Evolutionary conservation across 352 stramenopile genomes (phyloP).

Genomic region (Blastocystis hominis): DNA sequence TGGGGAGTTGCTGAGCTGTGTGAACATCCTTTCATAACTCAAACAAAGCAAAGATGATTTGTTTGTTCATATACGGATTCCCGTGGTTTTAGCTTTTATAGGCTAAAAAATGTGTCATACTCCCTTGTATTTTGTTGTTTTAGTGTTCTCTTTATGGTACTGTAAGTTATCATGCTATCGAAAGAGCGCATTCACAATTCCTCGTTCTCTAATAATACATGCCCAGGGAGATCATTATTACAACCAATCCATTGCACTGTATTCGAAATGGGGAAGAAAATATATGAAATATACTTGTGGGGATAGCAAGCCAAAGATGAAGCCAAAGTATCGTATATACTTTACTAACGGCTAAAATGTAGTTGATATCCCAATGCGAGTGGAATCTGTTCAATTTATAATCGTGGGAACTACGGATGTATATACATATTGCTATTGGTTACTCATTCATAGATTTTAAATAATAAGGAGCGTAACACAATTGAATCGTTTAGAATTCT

Average conservation of each 20-base stretch:
- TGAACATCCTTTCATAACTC: conserved; percentile 66
- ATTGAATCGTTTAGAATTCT: not conserved
- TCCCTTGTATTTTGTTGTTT: too few species aligned
- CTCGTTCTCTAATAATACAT: too few species aligned
- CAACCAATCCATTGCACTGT: too few species aligned
- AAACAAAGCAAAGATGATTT: not conserved
- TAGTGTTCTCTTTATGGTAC: not conserved
- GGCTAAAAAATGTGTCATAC: too few species aligned
- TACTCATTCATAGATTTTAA: not conserved
- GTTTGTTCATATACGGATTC: conserved; percentile 1
- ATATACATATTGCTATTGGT: not conserved
- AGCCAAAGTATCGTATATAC: too few species aligned
- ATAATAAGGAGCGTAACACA: not conserved
- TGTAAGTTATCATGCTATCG: not conserved
- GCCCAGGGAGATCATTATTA: too few species aligned
- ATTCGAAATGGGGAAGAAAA: too few species aligned
- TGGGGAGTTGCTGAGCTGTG: conserved; percentile 72
- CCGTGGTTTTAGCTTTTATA: too few species aligned
- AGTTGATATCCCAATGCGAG: not conserved
- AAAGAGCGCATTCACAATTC: not conserved
- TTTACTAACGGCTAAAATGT: not conserved
- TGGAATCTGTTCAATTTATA: not conserved
- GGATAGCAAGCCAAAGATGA: too few species aligned
- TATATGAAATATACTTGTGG: too few species aligned
- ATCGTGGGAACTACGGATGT: not conserved